These are phyloP conservation scores for Eustoma russellianum DNA, from an alignment of 257 asterid genomes.

Conservation along the genomic window DNA sequence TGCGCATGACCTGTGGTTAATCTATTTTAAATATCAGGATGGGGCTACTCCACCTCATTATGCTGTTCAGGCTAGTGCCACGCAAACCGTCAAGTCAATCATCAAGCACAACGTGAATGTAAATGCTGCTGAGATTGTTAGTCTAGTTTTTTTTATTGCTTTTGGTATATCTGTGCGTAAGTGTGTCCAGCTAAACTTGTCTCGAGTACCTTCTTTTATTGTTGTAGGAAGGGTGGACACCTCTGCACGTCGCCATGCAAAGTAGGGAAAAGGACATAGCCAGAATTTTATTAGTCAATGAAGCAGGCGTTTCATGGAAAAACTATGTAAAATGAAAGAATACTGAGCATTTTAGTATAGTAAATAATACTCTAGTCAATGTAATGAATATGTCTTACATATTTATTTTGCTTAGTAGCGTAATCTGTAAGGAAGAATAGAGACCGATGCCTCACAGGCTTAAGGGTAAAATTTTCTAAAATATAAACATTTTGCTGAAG, in stretches of 20 bases:
- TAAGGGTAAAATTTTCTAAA: no score
- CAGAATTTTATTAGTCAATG: constrained; percentile 62
- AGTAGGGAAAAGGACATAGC: constrained; percentile 72
- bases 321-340: constrained; percentile 81
- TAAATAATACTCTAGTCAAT: no score
- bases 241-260: constrained; percentile 82
- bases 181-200: background rate
- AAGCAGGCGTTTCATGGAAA: constrained; percentile 70
- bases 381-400: no score
- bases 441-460: no score
- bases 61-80: constrained; percentile 92
- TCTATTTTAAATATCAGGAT: constrained; percentile 31
- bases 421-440: no score
- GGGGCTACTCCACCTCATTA: constrained; percentile 90
- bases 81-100: constrained; percentile 76
- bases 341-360: no score
- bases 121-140: constrained; percentile 72
- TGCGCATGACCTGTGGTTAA: background rate
- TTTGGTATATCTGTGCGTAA: background rate
- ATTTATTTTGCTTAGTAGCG: no score
- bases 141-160: constrained; percentile 22
- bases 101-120: constrained; percentile 80
- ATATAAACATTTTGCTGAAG: no score
- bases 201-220: background rate
- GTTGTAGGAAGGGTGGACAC: constrained; percentile 87